Conservation (phyloP, 225 moss, liverwort and hornwort species). For the Physcomitrellopsis africana region DNA sequence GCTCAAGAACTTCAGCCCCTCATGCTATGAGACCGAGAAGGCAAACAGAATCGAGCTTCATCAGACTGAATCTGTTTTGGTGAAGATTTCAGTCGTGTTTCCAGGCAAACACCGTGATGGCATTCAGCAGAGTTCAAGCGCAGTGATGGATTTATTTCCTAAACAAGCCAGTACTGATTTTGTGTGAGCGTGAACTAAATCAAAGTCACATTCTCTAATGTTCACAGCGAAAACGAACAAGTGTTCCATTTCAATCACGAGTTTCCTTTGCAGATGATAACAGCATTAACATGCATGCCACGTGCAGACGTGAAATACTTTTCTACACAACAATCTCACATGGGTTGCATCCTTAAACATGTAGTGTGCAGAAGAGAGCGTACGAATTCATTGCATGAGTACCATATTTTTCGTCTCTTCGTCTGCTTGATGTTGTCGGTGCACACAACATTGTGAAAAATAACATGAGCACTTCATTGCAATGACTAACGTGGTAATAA, state of each 20-base stretch:
- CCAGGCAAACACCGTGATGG: no score
- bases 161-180: slow-evolving; percentile 9
- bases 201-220: background rate
- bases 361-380: slow-evolving; percentile 5
- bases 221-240: background rate
- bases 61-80: no score
- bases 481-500: slow-evolving; percentile 11
- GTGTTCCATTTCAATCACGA: slow-evolving; percentile 7
- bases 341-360: slow-evolving; percentile 19
- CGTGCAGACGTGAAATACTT: slow-evolving; percentile 2
- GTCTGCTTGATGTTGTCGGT: slow-evolving; percentile 10
- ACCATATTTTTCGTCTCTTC: slow-evolving; percentile 7
- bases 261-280: slow-evolving; percentile 2
- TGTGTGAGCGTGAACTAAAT: slow-evolving; percentile 13
- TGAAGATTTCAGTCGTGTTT: no score
- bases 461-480: slow-evolving; percentile 17
- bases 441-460: slow-evolving; percentile 19
- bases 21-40: no score
- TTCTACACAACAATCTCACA: slow-evolving; percentile 14
- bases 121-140: no score
- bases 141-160: slow-evolving; percentile 16
- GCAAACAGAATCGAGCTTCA: no score
- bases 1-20: no score
- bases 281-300: slow-evolving; percentile 16
- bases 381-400: slow-evolving; percentile 19